Evolutionary conservation across 2,329 filamentous ascomycete species (phyloP), one percentile per base, ranked within the genome.

Genomic region (Seiridium cupressi): DNA sequence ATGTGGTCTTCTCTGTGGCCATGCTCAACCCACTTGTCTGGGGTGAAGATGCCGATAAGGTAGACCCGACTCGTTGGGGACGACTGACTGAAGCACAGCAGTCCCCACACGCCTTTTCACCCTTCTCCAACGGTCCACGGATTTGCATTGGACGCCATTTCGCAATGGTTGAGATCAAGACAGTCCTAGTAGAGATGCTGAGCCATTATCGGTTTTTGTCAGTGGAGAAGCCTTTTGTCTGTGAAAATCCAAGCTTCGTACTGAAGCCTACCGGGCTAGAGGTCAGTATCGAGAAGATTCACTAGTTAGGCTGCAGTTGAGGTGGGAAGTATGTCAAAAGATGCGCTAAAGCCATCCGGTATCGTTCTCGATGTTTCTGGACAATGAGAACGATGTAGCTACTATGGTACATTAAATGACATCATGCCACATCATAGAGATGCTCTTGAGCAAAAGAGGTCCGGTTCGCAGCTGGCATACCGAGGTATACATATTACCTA

Each of bases 111-210:
- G 60, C 58, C 35, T 62, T 58, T 54, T 49, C 46, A n/a, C 44
- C 61, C n/a, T 66, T 66, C 18, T 61, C 62, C n/a, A 67, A 68
- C 49, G 70, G 69, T 1, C 67, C 69, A 18, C 62, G 69, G 11
- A 64, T 69, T 4, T 71, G 69, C 47, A 60, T 69, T 13, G 68
- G 69, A 3, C 64, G 63, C 46, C 58, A 61, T n/a, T 70, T 69
- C 46, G 68, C 69, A 5, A 44, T 67, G 51, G 47, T 65, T 4
- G 66, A 72, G 59, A 63, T 70, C 59, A 71, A 72, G 64, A 60
- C 60, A 8, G 61, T 71, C 35, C 55, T 71, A 8, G 40, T 66
- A 5, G 64, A 67, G 49, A 60, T 69, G 34, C 59, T 70, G 5
- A 58, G 61, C 5, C 54, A 62, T 13, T 63, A 35, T n/a, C 32